Base-by-base conservation (phyloP, 805 yeast genomes). In the Metschnikowia similis region DNA sequence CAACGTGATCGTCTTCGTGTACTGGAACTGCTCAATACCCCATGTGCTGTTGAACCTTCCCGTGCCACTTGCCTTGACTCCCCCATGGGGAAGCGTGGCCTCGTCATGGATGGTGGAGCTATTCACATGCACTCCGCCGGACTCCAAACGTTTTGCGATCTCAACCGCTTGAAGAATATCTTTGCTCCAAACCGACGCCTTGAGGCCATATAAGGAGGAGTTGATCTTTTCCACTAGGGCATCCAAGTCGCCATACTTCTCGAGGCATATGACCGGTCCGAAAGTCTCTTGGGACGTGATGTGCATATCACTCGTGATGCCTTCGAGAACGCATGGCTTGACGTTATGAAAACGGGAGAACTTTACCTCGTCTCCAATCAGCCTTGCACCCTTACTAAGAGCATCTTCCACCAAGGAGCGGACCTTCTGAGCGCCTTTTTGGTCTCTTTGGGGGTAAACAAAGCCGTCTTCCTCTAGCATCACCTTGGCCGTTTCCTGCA, bases 41-140 rank as follows among this genome's bases (percentile, higher is more conserved):
- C 79, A 76, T 9, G 43, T 48, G 54, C 66, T 50, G 67, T 75
- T 53, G 64, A 67, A 61, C 61, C 74, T 39, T 45, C 75, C 71
- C 60, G 69, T 49, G 49, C 77, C 62, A 61, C 70, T 50, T 60
- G 62, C 52, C 62, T 75, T 66, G 49, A 77, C 50, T 14, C 80
- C 80, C 1, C 81, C 80, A 54, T 75, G 80, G 0, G 80, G 80
- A 8, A 64, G 30, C 7, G 67, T 61, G 16, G 71, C 55, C 49
- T 69, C 74, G 47, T 70, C 74, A 48, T 58, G 65, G 3, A 72
- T 47, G 2, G 72, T 67, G 7, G 67, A 52, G 11, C 61, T 49
- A 53, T 70, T 69, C 41, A 70, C 65, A 52, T 74, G 77, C 10
- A 75, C 65, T 1, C 75, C 72, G 13, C 80, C 80, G 41, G 61